These are phyloP conservation scores for Bidens hawaiensis DNA, from an alignment of 140 eudicot species.

Conservation along the genomic window DNA sequence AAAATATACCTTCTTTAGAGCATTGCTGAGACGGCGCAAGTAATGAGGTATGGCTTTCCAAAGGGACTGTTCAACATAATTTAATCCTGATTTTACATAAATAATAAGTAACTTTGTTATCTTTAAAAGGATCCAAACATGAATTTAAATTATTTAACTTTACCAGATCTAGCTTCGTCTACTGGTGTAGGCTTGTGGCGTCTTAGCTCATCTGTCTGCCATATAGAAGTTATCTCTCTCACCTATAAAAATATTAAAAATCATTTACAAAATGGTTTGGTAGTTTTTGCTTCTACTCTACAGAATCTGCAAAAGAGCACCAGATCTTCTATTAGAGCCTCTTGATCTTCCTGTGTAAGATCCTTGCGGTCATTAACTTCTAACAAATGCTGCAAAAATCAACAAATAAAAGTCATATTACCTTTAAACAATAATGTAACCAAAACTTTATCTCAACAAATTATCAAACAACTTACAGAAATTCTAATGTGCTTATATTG, in stretches of 20 bases:
- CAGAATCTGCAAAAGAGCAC: constrained; percentile 29
- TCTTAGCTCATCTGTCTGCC: constrained; percentile 99
- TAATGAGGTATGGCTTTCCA: constrained; percentile 98
- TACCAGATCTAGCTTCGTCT: constrained; percentile 98
- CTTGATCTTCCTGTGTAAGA: constrained; percentile 85
- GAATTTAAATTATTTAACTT: neutral
- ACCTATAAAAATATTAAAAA: constrained; percentile 47
- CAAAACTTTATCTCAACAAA: neutral
- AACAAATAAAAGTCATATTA: neutral
- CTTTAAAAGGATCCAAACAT: constrained; percentile 4
- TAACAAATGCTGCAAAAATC: constrained; percentile 69
- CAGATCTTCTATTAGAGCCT: constrained; percentile 93
- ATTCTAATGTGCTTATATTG: constrained; percentile 86
- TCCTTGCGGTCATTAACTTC: constrained; percentile 84
- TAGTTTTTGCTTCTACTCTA: constrained; percentile 8
- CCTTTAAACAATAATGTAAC: neutral
- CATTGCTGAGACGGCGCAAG: constrained; percentile 93
- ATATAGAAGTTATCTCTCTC: constrained; percentile 91
- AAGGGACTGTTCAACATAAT: constrained; percentile 94
- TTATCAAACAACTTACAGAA: constrained; percentile 50
- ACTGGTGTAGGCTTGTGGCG: constrained; percentile 98
- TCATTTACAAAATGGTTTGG: neutral
- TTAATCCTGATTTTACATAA: constrained; percentile 48
- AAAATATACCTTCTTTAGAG: constrained; percentile 74
- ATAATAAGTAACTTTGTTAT: neutral